These are phyloP conservation scores for Rhizopogon parksii DNA, from an alignment of 1,284 basidiomycete species.

Conservation along the genomic window DNA sequence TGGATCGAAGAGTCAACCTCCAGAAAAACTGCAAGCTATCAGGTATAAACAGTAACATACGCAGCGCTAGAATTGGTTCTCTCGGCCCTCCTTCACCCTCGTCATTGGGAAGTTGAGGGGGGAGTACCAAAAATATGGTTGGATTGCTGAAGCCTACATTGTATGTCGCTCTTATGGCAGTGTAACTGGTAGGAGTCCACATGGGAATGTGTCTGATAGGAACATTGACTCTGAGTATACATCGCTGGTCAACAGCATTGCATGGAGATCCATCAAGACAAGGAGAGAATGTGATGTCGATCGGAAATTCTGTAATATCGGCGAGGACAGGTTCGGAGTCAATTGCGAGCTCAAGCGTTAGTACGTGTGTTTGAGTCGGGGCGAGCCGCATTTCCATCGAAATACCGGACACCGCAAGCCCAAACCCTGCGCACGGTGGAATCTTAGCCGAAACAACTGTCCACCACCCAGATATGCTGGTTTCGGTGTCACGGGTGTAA, in stretches of 20 bases:
- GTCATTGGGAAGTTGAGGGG: conserved; percentile 35
- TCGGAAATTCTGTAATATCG: conserved; percentile 26
- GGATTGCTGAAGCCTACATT: conserved; percentile 50
- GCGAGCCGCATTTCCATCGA: conserved; percentile 37
- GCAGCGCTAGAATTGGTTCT: conserved; percentile 64
- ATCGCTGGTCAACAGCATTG: neutral
- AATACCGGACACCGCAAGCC: conserved; percentile 31
- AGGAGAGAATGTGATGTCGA: conserved; percentile 30
- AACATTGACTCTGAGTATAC: conserved; percentile 27
- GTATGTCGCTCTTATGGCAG: conserved; percentile 49
- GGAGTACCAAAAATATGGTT: conserved; percentile 48
- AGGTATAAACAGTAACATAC: conserved; percentile 37
- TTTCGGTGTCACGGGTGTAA: conserved; percentile 3
- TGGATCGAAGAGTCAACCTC: conserved; percentile 1
- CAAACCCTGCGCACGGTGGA: conserved; percentile 22
- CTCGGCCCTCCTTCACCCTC: conserved; percentile 12
- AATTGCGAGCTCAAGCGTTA: conserved; percentile 43
- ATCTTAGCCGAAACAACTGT: conserved; percentile 9
- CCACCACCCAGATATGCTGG: conserved; percentile 11
- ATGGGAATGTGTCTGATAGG: conserved; percentile 36
- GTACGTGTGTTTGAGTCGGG: conserved; percentile 52
- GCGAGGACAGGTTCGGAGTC: conserved; percentile 22
- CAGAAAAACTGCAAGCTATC: neutral
- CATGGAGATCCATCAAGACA: conserved; percentile 5
- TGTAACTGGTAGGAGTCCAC: conserved; percentile 31